Conservation (phyloP, 371 early-diverging fungal species). For the Catenaria anguillulae region DNA sequence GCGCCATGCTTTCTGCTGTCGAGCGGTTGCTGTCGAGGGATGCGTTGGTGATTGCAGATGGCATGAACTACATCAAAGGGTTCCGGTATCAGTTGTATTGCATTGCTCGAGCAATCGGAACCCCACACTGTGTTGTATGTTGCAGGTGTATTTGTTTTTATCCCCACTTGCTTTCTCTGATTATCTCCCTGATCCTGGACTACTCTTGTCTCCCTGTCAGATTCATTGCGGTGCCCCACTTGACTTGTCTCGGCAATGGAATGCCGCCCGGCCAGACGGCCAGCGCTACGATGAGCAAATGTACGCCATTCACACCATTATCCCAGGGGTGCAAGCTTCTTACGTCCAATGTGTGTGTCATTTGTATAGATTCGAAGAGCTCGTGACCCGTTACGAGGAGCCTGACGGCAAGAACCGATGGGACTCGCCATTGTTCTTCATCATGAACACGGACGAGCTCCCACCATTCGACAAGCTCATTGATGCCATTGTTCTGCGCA, state of each 20-base stretch:
- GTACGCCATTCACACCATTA: slow-evolving; percentile 8
- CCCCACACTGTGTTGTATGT: slow-evolving; percentile 73
- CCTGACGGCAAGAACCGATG: slow-evolving; percentile 78
- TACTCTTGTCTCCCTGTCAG: no score
- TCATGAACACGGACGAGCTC: slow-evolving; percentile 49
- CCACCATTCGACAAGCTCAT: slow-evolving; percentile 48
- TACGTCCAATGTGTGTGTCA: no score
- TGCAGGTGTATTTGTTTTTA: no score
- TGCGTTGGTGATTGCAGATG: slow-evolving; percentile 77
- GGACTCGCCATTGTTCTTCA: slow-evolving; percentile 86
- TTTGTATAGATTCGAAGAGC: slow-evolving; percentile 71
- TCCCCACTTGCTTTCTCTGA: background rate
- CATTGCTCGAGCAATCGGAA: slow-evolving; percentile 67
- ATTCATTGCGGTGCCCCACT: slow-evolving; percentile 54
- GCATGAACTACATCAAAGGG: slow-evolving; percentile 94
- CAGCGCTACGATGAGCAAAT: slow-evolving; percentile 34
- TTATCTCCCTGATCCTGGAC: no score
- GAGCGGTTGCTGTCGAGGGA: slow-evolving; percentile 67
- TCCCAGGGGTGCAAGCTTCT: no score
- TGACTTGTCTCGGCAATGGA: slow-evolving; percentile 49
- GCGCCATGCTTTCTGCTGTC: slow-evolving; percentile 71
- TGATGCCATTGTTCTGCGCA: slow-evolving; percentile 56
- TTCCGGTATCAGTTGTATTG: slow-evolving; percentile 93
- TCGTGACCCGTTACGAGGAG: slow-evolving; percentile 83
- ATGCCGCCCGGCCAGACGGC: slow-evolving; percentile 25